Percentiles rank a stretch among this genome's conserved stretches.
Evolutionary conservation across 192 early-diverging fungal species (phyloP).

Genomic region (Helicostylum pulchrum): DNA sequence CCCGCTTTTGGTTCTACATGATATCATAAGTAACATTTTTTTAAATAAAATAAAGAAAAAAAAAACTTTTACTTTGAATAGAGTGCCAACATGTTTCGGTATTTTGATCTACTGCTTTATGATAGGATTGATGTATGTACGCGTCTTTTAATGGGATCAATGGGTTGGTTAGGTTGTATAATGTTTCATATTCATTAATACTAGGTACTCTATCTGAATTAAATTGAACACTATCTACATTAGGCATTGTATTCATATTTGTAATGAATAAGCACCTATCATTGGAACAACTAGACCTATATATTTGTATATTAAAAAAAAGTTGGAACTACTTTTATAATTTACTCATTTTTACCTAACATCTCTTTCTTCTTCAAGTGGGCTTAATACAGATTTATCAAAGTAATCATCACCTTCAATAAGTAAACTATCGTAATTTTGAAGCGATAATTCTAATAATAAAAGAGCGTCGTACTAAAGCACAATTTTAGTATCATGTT

Average conservation of each 20-base stretch:
- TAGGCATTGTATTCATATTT: constrained; percentile 49
- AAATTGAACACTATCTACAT: constrained; percentile 33
- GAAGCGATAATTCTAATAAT: constrained; percentile 30
- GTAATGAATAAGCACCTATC: constrained; percentile 57
- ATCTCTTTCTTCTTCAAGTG: constrained; percentile 35
- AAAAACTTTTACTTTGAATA: constrained; percentile 5
- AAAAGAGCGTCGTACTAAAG: constrained; percentile 48
- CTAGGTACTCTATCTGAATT: constrained; percentile 34
- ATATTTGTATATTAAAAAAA: neutral
- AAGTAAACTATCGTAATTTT: neutral
- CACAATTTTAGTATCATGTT: neutral
- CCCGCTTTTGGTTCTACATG: constrained; percentile 34
- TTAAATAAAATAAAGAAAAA: no score
- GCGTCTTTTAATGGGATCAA: neutral
- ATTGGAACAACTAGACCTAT: constrained; percentile 49
- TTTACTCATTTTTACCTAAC: neutral
- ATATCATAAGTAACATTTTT: neutral
- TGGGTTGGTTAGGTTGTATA: neutral
- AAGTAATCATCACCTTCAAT: constrained; percentile 39
- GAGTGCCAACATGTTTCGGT: constrained; percentile 52
- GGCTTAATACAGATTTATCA: constrained; percentile 34
- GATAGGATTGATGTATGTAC: constrained; percentile 46
- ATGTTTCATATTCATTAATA: constrained; percentile 2
- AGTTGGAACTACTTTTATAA: neutral
- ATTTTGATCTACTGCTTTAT: constrained; percentile 52